Evolutionary conservation across 2,329 filamentous ascomycete genomes (phyloP).

Genomic region (Annulohypoxylon truncatum): DNA sequence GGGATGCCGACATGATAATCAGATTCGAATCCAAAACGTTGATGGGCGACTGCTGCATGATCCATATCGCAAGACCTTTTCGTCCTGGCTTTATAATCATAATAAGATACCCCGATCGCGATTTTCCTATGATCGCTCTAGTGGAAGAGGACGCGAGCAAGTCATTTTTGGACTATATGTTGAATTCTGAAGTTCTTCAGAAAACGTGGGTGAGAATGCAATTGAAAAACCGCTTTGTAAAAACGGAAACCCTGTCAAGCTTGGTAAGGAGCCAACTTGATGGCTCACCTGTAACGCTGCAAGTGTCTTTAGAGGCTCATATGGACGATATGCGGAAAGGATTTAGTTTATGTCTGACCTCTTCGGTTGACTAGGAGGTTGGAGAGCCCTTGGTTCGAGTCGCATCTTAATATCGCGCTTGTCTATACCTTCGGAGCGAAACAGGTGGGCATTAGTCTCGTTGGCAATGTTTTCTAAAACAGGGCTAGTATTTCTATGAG

Average conservation of each 20-base stretch:
- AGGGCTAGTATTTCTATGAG: not conserved
- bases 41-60: not conserved
- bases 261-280: no score
- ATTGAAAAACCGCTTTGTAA: no score
- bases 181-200: not conserved
- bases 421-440: not conserved
- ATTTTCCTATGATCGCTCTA: not conserved
- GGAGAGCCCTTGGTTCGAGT: not conserved
- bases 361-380: not conserved
- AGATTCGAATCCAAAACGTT: no score
- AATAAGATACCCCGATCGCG: not conserved
- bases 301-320: not conserved
- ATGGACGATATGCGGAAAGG: not conserved
- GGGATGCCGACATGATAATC: not conserved
- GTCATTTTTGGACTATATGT: not conserved
- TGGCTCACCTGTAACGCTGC: not conserved
- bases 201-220: slow-evolving; percentile 1
- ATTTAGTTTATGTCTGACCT: not conserved
- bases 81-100: not conserved
- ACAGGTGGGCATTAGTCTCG: not conserved
- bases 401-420: no score
- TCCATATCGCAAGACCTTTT: slow-evolving; percentile 3
- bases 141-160: not conserved
- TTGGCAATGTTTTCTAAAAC: not conserved
- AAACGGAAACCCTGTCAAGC: not conserved